Conservation (phyloP, 2,329 filamentous ascomycete genomes). For the Drechmeria coniospora region DNA sequence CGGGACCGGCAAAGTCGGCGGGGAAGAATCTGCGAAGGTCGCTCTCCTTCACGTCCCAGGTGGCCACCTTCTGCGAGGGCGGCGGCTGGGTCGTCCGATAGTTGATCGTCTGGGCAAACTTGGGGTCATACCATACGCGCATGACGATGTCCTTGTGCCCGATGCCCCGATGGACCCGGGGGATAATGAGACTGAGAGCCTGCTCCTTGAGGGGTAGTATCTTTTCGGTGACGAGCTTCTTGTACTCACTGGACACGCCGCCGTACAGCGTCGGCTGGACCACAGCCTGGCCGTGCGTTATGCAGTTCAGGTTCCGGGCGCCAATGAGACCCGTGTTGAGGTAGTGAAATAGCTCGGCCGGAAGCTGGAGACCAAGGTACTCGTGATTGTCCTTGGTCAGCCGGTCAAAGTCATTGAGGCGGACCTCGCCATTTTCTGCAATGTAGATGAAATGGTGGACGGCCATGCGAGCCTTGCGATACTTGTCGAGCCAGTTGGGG, state of each 20-base stretch:
- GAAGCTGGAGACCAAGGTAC: constrained; percentile 78
- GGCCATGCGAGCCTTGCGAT: constrained; percentile 69
- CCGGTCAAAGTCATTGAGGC: constrained; percentile 55
- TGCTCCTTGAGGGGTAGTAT: constrained; percentile 62
- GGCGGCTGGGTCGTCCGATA: constrained; percentile 33
- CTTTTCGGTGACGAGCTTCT: constrained; percentile 57
- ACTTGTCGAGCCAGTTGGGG: constrained; percentile 69
- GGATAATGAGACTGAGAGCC: constrained; percentile 62
- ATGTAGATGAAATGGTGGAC: constrained; percentile 81
- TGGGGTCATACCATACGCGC: constrained; percentile 70
- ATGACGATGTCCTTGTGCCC: constrained; percentile 64
- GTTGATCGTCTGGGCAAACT: constrained; percentile 52
- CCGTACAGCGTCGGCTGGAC: constrained; percentile 78
- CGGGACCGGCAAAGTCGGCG: constrained; percentile 21
- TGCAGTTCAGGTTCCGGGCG: constrained; percentile 63
- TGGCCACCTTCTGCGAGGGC: constrained; percentile 30
- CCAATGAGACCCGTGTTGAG: constrained; percentile 70
- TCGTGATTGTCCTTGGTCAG: constrained; percentile 75
- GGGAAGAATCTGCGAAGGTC: constrained; percentile 33
- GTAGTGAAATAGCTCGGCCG: constrained; percentile 83
- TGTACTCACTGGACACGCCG: constrained; percentile 65
- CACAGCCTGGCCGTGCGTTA: constrained; percentile 64
- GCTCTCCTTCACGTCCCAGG: constrained; percentile 60
- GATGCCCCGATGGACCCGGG: constrained; percentile 69
- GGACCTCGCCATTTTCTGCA: constrained; percentile 59